phyloP scores from a whole-genome alignment of 2,329 filamentous ascomycete genomes.

The Epichloe sylvatica region DNA sequence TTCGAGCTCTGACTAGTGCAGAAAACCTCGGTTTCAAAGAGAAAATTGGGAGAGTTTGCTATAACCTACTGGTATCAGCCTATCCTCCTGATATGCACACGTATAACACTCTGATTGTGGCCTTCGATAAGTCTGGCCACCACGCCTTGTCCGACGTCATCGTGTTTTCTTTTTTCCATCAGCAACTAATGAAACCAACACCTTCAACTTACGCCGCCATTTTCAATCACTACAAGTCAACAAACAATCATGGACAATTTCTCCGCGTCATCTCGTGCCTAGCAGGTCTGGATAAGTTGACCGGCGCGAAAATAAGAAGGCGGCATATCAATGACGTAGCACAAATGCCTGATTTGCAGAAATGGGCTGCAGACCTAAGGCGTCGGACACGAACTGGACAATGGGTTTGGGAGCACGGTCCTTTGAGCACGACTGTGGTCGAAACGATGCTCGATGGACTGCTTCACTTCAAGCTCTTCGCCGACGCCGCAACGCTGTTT shows the following conservation, averaged over 20 bases:
- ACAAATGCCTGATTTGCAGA: constrained; percentile 12
- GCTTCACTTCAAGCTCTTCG: constrained; percentile 31
- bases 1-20: constrained; percentile 17
- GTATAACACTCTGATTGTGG: constrained; percentile 56
- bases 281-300: constrained; percentile 26
- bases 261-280: constrained; percentile 31
- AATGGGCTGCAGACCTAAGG: constrained; percentile 16
- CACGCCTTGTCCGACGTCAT: constrained; percentile 38
- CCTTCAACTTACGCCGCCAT: constrained; percentile 34
- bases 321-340: constrained; percentile 20
- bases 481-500: constrained; percentile 30
- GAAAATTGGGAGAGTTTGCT: constrained; percentile 33
- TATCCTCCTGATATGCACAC: constrained; percentile 52
- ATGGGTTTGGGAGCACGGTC: constrained; percentile 27
- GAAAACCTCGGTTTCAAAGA: constrained; percentile 16
- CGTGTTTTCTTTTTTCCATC: constrained; percentile 34
- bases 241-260: constrained; percentile 28
- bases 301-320: constrained; percentile 26
- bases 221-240: constrained; percentile 34
- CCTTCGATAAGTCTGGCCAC: constrained; percentile 41
- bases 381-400: constrained; percentile 16
- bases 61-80: constrained; percentile 51
- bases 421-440: constrained; percentile 25
- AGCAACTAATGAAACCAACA: constrained; percentile 32
- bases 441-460: constrained; percentile 35